These are phyloP conservation scores for Trichoderma gamsii DNA, from an alignment of 495 filamentous ascomycete species.

Conservation along the genomic window DNA sequence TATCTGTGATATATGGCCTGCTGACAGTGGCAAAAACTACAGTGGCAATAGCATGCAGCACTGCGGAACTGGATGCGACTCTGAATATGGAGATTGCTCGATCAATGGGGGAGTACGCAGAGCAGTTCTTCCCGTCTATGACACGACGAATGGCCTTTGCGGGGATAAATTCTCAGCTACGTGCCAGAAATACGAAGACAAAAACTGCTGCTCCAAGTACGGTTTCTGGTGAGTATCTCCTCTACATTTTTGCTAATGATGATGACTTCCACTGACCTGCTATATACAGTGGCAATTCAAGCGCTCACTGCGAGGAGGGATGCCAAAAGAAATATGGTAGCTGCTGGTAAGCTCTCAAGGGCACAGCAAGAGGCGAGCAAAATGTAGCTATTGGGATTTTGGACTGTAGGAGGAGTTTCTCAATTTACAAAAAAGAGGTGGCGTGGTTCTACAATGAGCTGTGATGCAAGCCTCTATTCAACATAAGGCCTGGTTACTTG, in stretches of 20 bases:
- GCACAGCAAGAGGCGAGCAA: background rate
- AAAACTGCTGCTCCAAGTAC: constrained; percentile 11
- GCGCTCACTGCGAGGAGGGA: background rate
- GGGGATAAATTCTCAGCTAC: background rate
- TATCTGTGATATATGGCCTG: background rate
- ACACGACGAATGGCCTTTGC: constrained; percentile 17
- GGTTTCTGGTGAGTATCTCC: constrained; percentile 12
- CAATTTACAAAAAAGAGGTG: background rate
- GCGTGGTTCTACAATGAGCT: background rate
- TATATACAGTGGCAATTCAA: background rate
- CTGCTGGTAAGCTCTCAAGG: background rate
- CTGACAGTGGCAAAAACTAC: background rate
- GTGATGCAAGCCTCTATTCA: background rate
- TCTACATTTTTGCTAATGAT: background rate
- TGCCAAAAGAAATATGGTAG: background rate
- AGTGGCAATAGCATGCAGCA: constrained; percentile 12
- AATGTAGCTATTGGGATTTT: no score
- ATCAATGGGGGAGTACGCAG: background rate
- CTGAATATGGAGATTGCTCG: constrained; percentile 25
- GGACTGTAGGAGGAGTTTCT: no score
- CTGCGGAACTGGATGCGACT: constrained; percentile 27
- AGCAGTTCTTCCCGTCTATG: background rate
- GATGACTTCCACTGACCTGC: background rate
- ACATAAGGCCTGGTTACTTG: background rate
- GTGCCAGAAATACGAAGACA: background rate